Percentiles rank a stretch among this genome's conserved stretches.
Conservation (phyloP, 495 filamentous ascomycete genomes). For the Oidiodendron maius region DNA sequence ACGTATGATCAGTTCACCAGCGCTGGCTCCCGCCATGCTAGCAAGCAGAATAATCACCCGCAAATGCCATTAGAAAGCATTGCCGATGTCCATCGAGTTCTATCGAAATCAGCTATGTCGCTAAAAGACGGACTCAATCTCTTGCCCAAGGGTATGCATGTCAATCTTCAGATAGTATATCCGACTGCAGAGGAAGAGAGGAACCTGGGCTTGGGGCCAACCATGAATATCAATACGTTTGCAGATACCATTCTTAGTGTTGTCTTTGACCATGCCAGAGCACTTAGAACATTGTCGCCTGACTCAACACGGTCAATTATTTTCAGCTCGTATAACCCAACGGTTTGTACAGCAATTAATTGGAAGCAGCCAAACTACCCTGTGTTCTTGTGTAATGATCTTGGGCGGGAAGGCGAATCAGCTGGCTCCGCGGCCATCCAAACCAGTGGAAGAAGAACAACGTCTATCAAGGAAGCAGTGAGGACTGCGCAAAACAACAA, state of each 20-base stretch:
- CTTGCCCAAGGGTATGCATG: slow-evolving; percentile 70
- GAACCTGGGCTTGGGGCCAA: slow-evolving; percentile 57
- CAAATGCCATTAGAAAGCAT: slow-evolving; percentile 48
- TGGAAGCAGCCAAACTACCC: slow-evolving; percentile 99
- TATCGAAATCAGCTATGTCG: slow-evolving; percentile 69
- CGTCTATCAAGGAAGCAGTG: slow-evolving; percentile 91
- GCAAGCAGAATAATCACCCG: slow-evolving; percentile 36
- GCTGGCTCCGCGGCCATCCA: slow-evolving; percentile 30
- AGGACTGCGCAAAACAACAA: slow-evolving; percentile 93
- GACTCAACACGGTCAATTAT: slow-evolving; percentile 77
- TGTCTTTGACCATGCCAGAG: slow-evolving; percentile 87
- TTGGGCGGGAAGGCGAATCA: slow-evolving; percentile 48
- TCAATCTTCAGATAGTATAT: slow-evolving; percentile 83
- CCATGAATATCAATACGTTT: slow-evolving; percentile 78
- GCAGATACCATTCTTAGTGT: slow-evolving; percentile 76
- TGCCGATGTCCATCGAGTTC: slow-evolving; percentile 56
- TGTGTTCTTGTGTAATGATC: slow-evolving; percentile 88
- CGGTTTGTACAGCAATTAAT: slow-evolving; percentile 86
- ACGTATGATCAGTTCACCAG: slow-evolving; percentile 66
- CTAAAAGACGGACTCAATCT: slow-evolving; percentile 67
- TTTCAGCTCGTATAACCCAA: slow-evolving; percentile 85
- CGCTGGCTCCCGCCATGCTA: slow-evolving; percentile 49
- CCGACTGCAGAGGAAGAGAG: slow-evolving; percentile 69
- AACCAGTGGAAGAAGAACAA: slow-evolving; percentile 63
- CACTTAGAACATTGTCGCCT: slow-evolving; percentile 59